phyloP scores from a whole-genome alignment of 2,329 filamentous ascomycete genomes.

The Alternaria hordeiaustralica region DNA sequence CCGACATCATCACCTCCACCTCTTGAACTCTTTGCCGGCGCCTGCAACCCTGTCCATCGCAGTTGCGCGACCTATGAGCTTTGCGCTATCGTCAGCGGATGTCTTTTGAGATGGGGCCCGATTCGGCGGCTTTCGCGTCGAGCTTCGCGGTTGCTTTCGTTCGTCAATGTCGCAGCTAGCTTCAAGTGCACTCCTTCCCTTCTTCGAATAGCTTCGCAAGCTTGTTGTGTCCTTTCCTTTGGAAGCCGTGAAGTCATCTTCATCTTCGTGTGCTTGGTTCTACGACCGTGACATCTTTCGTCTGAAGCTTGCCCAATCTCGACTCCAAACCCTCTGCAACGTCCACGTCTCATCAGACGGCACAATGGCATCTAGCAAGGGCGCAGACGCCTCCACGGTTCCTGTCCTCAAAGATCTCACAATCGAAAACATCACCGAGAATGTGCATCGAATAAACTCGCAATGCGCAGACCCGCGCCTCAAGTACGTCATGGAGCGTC shows the following conservation, averaged over 20 bases:
- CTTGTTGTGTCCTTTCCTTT: neutral
- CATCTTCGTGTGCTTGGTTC: neutral
- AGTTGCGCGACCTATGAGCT: conserved; percentile 12
- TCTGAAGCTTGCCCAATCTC: neutral
- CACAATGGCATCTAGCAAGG: conserved; percentile 2
- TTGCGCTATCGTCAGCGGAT: conserved; percentile 7
- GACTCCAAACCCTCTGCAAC: neutral
- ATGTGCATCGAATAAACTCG: conserved; percentile 77
- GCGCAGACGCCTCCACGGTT: conserved; percentile 9
- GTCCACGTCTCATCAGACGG: neutral
- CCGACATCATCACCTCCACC: conserved; percentile 16
- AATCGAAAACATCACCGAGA: conserved; percentile 80
- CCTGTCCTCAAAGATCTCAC: conserved; percentile 67
- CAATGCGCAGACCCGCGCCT: conserved; percentile 69
- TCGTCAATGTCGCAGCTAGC: neutral
- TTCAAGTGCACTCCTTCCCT: neutral
- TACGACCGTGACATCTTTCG: neutral
- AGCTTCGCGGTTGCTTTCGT: conserved; percentile 10
- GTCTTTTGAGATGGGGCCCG: neutral
- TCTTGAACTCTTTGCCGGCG: conserved; percentile 14
- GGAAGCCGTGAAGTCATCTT: neutral
- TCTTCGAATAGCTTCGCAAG: neutral
- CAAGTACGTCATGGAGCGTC: conserved; percentile 73
- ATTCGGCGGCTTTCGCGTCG: neutral
- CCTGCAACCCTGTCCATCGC: neutral